phyloP scores from a whole-genome alignment of 1,284 basidiomycete genomes.

The Takashimella tepidaria region DNA sequence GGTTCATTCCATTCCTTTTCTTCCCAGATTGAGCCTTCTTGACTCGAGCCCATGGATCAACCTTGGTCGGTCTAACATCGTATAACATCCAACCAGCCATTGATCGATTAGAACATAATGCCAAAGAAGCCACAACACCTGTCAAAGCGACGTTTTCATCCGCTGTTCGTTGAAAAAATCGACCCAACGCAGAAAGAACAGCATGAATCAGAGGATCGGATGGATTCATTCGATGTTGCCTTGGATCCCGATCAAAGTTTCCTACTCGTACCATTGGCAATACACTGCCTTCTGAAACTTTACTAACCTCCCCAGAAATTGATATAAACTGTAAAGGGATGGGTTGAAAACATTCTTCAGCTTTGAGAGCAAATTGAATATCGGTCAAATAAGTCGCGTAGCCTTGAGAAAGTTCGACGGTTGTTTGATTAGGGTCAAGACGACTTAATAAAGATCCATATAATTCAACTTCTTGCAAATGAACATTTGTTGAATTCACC shows the following conservation, averaged over 20 bases:
- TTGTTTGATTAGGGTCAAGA: constrained; percentile 63
- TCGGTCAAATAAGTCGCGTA: constrained; percentile 55
- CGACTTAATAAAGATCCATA: constrained; percentile 73
- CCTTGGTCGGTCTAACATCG: constrained; percentile 10
- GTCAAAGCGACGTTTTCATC: constrained; percentile 86
- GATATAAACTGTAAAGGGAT: constrained; percentile 19
- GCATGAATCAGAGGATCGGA: constrained; percentile 70
- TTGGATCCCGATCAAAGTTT: constrained; percentile 12
- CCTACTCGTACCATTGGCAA: constrained; percentile 12
- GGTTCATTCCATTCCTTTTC: not conserved
- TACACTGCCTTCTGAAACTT: constrained; percentile 25
- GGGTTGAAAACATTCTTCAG: constrained; percentile 28
- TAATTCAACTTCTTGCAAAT: constrained; percentile 53
- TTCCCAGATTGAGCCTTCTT: too few species aligned
- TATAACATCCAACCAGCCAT: constrained; percentile 72
- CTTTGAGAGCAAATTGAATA: constrained; percentile 25
- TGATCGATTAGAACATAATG: constrained; percentile 75
- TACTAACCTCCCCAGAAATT: not conserved
- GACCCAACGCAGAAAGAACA: constrained; percentile 64
- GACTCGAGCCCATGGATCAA: constrained; percentile 18
- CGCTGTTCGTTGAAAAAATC: constrained; percentile 78
- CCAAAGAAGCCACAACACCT: constrained; percentile 70
- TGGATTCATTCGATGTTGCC: constrained; percentile 63
- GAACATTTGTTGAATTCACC: constrained; percentile 21
- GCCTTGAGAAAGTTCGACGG: constrained; percentile 69